Base-by-base conservation (phyloP, 768 basidiomycete species). In the Rhodotorula babjevae region DNA sequence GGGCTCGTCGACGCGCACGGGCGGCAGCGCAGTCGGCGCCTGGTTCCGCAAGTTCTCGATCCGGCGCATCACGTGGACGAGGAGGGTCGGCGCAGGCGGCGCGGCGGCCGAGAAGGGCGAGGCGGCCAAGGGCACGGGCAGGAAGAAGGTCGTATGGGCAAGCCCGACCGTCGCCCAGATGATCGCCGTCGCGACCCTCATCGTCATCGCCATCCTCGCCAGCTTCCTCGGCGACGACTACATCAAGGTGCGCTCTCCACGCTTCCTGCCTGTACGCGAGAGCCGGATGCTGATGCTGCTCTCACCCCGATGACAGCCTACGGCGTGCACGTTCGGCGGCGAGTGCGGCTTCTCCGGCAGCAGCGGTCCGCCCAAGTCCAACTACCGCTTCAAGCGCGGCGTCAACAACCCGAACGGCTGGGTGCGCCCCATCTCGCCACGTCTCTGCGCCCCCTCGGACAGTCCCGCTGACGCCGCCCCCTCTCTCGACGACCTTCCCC, bases 221-320 rank as follows among this genome's bases (percentile, higher is more conserved):
- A 83, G 83, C 7, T 85, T 88, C 72, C 80, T 86, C 25, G 89
- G 89, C 25, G 85, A 86, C 10, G 90, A 91, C 80, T 90, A 90
- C 78, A 83, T 91, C 70, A 82, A 59, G 29, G 59, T 60, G 59
- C 59, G 65, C 42, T 21, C 29, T 12, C 46, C 63, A 42, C 29
- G 67, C 57, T 63, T 62, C 67, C 50, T 49, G 64, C 36, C 5
- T 9, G 36, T 36, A 9, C 36, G 36, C 36, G 36, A 36, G 36
- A 4, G 36, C 36, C 36, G n/a, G n/a, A n/a, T n/a, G n/a, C n/a
- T n/a, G n/a, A n/a, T n/a, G n/a, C n/a, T n/a, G n/a, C n/a, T n/a
- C n/a, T n/a, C n/a, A n/a, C n/a, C 36, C 36, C 36, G 36, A 36
- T 4, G 36, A 36, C 44, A 47, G 44, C 77, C 78, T 11, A 75